Base-by-base conservation (phyloP, 768 basidiomycete genomes). In the Porpolomopsis calyptriformis region DNA sequence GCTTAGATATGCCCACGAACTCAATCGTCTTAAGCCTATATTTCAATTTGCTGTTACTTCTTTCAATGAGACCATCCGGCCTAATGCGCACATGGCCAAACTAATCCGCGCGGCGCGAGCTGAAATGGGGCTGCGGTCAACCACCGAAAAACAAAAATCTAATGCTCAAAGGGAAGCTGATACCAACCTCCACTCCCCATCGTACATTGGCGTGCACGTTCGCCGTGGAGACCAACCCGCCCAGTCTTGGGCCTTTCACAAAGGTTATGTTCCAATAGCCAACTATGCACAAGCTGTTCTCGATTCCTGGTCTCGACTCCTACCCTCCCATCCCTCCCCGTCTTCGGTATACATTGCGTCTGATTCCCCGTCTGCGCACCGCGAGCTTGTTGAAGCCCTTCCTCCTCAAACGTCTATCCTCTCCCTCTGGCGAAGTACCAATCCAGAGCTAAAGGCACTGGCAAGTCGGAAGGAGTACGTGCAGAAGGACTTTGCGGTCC, bases 161-260 rank as follows among this genome's bases (percentile, higher is more conserved):
- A 31, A 31, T 31, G 14, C 29, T 31, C 4, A 4, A 10, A 2
- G 20, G 23, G 9, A 12, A 19, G 18, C 16, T 4, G 49, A 52
- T 26, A 37, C 46, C 16, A 49, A 52, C 23, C 20, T 41, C 16
- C 27, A 14, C 29, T 4, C 40, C 1, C 37, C 26, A 22, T 55
- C 59, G 3, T 82, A 82, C 56, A 54, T 78, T 35, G 68, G 71
- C n/a, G 65, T 77, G 10, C 80, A 85, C 57, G 69, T 83, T 48
- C 76, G 82, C 26, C 71, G 73, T 36, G 82, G 82, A 11, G 81
- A 83, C 61, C 66, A 70, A 4, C 59, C 64, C 40, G 69, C 76
- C 10, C 49, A 56, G 8, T 74, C 72, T 4, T 75, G 66, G 53
- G 55, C 60, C 24, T 74, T 69, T 48, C 65, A 63, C 25, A 59